A percentile compares a stretch with the other conserved stretches of the same genome.
Evolutionary conservation across 108 stramenopile species (phyloP).

Genomic region (Conticribra guillardii): DNA sequence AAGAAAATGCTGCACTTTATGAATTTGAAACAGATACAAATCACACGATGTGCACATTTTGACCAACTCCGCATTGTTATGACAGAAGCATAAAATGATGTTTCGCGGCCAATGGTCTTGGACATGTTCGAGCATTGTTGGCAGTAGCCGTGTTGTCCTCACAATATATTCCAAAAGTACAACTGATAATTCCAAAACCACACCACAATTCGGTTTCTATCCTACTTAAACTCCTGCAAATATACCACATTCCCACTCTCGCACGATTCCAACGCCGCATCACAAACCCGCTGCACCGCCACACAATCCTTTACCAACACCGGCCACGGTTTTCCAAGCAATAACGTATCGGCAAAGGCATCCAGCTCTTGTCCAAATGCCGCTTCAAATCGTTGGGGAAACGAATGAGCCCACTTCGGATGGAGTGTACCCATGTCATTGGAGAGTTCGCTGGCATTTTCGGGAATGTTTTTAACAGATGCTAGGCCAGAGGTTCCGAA

Average conservation of each 20-base stretch:
- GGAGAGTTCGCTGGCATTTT: constrained; percentile 44
- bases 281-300: constrained; percentile 64
- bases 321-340: constrained; percentile 53
- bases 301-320: constrained; percentile 60
- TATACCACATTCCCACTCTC: constrained; percentile 35
- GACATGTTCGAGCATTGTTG: too few relatives aligned
- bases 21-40: too few relatives aligned
- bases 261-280: constrained; percentile 61
- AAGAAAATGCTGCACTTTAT: too few relatives aligned
- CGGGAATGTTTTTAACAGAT: constrained; percentile 47
- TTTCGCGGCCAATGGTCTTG: too few relatives aligned
- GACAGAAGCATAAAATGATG: too few relatives aligned
- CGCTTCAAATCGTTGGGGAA: constrained; percentile 65
- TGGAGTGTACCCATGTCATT: constrained; percentile 46
- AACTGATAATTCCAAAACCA: neutral
- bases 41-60: too few relatives aligned
- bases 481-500: constrained; percentile 60
- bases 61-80: too few relatives aligned
- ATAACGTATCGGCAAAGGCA: constrained; percentile 65
- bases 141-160: too few relatives aligned
- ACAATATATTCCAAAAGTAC: neutral
- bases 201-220: neutral
- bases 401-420: constrained; percentile 60
- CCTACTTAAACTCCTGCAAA: neutral
- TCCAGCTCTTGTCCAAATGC: constrained; percentile 74